Base-by-base conservation (phyloP, 2,329 filamentous ascomycete genomes). In the Arthroderma sp. region DNA sequence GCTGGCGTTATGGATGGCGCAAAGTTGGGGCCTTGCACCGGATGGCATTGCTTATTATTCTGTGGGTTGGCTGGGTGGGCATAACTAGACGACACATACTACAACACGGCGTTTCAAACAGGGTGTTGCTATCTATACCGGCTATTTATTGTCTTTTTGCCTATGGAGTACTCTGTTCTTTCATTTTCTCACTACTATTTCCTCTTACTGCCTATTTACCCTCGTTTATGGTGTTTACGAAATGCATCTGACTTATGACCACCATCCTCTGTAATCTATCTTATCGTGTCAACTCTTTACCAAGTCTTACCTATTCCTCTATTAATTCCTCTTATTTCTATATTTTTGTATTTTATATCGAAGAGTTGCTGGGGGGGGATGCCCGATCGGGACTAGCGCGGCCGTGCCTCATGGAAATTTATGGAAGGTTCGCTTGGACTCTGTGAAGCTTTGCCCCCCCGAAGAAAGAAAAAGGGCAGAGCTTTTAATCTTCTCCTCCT, bases 1-100 rank as follows among this genome's bases (percentile, higher is more conserved):
- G 13, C 68, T 91, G 37, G 81, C 83, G 21, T 76, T 87, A 53
- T 87, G 81, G 81, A 67, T 85, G 54, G 72, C 74, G 17, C 73
- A 47, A 13, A 28, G 19, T 13, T 47, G 41, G 41, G 70, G 58
- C 66, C 69, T 19, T 74, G 71, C 70, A n/a, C n/a, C n/a, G 28
- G 28, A 31, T 72, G 73, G 0, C 58, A 73, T 44, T 15, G 23
- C 13, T 66, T 67, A 19, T 64, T 64, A 47, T 21, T 21, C 43
- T 28, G 23, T 56, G 8, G 54, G 57, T 4, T 41, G 55, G 58
- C 28, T 59, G 17, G 39, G 55, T 37, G 55, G 58, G 25, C 21
- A 47, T 25, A 21, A 25, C 41, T 47, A 47, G 41, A 47, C 41
- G 11, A 23, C 19, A 15, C 19, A 15, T 19, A 17, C 11, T 47